Base-by-base conservation (phyloP, 2,329 filamentous ascomycete species). In the Emydomyces testavorans region DNA sequence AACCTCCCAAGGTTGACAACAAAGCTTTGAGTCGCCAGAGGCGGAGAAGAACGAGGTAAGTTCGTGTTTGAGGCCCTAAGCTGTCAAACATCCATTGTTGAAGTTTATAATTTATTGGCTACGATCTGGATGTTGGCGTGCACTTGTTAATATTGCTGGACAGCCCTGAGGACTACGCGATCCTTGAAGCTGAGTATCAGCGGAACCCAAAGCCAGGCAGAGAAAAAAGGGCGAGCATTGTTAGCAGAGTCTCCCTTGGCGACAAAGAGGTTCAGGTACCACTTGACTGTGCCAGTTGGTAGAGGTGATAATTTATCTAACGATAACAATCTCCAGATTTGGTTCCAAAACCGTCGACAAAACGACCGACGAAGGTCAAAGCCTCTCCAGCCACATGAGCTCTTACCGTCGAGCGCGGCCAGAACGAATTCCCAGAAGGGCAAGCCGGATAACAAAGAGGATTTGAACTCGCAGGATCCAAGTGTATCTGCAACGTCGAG, bases 251-350 rank as follows among this genome's bases (percentile, higher is more conserved):
- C 52, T 83, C 85, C 20, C 75, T 96, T 54, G 90, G 85, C 56
- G 89, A 95, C 70, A 95, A 94, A 66, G 89, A 95, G 71, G 87
- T 95, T 31, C 90, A 95, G 80, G 90, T 94, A 71, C 66, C 82
- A 66, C 11, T 31, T 10, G n/a, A 29, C 10, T 34, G 13, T 39
- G 10, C 18, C 37, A 28, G 11, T 7, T 15, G n/a, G 35, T 8
- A 3, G 13, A 35, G 21, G 18, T 13, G 21, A 24, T 20, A 4
- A 24, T 23, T 15, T 23, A 42, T 39, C 21, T 36, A 29, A 45
- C 29, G 40, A 15, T 23, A 21, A 20, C 38, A 26, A 26, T 29
- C 34, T 34, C 32, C 52, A 95, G 90, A 94, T 95, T 58, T 96
- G 90, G 90, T 95, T 95, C 68, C 90, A 95, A 62, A 95, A 95